A percentile compares a stretch with the other conserved stretches of the same genome.
These are phyloP conservation scores for Gracilaria gracilis DNA, from an alignment of 23 red algal genomes.

Conservation along the genomic window DNA sequence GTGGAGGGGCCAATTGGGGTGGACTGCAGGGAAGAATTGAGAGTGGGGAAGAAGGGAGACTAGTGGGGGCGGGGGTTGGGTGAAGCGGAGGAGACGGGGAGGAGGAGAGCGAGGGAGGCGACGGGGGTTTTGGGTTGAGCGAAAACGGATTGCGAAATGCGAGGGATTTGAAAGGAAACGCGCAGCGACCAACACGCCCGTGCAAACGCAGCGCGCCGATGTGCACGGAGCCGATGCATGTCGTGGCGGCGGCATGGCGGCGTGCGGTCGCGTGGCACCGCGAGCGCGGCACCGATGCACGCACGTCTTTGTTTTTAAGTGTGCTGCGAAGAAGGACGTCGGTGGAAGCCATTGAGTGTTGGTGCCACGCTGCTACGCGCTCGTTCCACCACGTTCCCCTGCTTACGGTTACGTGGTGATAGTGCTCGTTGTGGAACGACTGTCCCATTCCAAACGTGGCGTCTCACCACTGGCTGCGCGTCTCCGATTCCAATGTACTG, in stretches of 20 bases:
- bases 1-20: not conserved
- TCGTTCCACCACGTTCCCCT: not conserved
- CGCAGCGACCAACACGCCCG: not conserved
- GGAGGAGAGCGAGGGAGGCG: not conserved
- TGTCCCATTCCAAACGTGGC: not conserved
- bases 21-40: too few relatives aligned
- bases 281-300: not conserved
- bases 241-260: conserved; percentile 1
- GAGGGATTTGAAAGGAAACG: conserved; percentile 7
- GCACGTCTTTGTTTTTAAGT: too few relatives aligned
- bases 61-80: not conserved
- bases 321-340: too few relatives aligned
- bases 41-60: too few relatives aligned
- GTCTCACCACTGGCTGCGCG: not conserved
- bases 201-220: not conserved
- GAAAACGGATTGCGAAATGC: not conserved
- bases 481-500: not conserved
- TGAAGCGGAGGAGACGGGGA: not conserved
- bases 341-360: not conserved
- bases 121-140: not conserved
- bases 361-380: too few relatives aligned
- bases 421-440: not conserved
- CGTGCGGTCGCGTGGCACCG: not conserved
- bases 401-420: not conserved
- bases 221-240: not conserved